These are phyloP conservation scores for Citrullus mucosospermus DNA, from an alignment of 306 rosid genomes.

Conservation along the genomic window DNA sequence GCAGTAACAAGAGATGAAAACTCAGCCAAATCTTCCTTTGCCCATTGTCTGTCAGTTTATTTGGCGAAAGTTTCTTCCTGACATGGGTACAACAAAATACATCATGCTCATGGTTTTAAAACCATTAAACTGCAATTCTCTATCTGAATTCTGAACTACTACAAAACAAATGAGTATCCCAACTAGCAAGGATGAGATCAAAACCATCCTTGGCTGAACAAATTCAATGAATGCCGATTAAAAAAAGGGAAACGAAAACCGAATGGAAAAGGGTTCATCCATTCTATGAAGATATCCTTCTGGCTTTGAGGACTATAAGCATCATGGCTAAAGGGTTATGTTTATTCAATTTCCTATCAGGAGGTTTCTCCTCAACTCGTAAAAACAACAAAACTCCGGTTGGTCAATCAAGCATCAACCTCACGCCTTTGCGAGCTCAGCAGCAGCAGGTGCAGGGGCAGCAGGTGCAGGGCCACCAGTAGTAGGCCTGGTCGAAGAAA, in stretches of 20 bases:
- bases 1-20: background rate
- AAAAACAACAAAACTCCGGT: conserved; percentile 11
- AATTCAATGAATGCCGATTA: conserved; percentile 5
- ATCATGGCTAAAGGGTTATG: conserved; percentile 1
- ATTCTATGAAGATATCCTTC: conserved; percentile 1
- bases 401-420: background rate
- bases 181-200: conserved; percentile 45
- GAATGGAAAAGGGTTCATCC: conserved; percentile 8
- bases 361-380: conserved; percentile 17
- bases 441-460: conserved; percentile 9
- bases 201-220: conserved; percentile 54
- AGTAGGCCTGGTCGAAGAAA: conserved; percentile 52
- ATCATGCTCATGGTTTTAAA: background rate
- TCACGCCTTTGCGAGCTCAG: conserved; percentile 23
- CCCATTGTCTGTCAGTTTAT: background rate
- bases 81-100: background rate
- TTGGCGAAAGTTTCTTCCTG: background rate
- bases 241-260: background rate
- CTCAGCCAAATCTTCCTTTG: background rate
- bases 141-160: background rate
- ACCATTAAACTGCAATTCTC: conserved; percentile 3
- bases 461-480: conserved; percentile 63
- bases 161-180: conserved; percentile 1
- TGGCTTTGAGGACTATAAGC: background rate
- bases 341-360: conserved; percentile 41